Evolutionary conservation across 225 moss, liverwort and hornwort genomes (phyloP), one percentile per base, ranked within the genome.

Genomic region (Antitrichia curtipendula): DNA sequence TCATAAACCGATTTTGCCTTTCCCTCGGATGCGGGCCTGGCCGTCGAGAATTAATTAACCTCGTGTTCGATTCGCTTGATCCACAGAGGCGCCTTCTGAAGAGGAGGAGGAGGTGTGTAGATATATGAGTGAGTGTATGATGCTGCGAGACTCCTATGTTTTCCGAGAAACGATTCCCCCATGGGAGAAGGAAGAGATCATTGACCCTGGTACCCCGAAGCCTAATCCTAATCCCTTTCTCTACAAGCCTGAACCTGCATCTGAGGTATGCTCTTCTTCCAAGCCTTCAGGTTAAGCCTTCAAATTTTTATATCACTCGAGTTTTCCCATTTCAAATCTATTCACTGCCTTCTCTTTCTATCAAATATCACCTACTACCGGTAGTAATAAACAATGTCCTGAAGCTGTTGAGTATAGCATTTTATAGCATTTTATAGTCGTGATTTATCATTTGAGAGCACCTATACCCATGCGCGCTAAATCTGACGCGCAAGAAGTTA

Each of bases 171-270:
- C 91, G 56, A 89, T 73, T 36, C 89, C 93, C 64, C 96, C 96
- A 16, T 98, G 98, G 98, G 93, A 96, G 81, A 96, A 94, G 90
- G 96, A 98, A 87, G 92, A 96, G 83, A 98, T 98, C 70, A 96
- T 92, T 24, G 98, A 98, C 86, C 96, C 94, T 65, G 91, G 94
- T 78, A 98, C 96, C 73, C 96, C 96, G 13, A 98, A 96, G 87
- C 95, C 94, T 45, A 96, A 98, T 90, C 94, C 89, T 47, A 85
- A 95, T 84, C 94, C 95, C 54, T 96, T 98, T 75, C 74, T 86
- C 47, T 96, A 89, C 77, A 90, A 86, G 59, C 91, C 96, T 40
- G 95, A 94, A 88, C 87, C 92, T 75, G 77, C 93, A 28, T 93
- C 96, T 40, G 91, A 86, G 93, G 96, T 96, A 91, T 81, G 88